Base-by-base conservation (phyloP, 805 yeast species). In the Monosporozyma aquatica region DNA sequence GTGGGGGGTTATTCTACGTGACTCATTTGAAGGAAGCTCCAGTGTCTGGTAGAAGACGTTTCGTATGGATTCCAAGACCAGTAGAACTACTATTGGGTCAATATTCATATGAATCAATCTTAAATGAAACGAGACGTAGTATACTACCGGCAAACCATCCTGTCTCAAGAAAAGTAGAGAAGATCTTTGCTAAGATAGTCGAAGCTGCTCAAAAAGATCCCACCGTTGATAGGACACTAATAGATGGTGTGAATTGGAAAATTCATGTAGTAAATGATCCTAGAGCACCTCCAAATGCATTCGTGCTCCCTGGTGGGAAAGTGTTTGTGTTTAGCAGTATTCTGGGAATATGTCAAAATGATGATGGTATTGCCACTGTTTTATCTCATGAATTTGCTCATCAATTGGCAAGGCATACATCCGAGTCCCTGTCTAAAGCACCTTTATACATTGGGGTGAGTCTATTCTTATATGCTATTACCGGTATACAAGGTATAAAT, bases 341-440 rank as follows among this genome's bases (percentile, higher is more conserved):
- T 32, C 58, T 92, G 37, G 82, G 84, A 1, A 75, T 92, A 24
- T 81, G 95, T 59, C 65, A 67, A 21, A 79, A 84, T 55, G 94
- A 87, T 41, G 94, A 87, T 58, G 97, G 96, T 2, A 64, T 92
- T 36, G 97, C 97, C n/a, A 87, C 97, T 0, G 96, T 92, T 2
- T 66, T 92, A 37, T 70, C 95, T 0, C 99, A 92, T 59, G 99
- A 92, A 55, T 75, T 89, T 43, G 89, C 96, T 0, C 98, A 92
- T 65, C 95, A 87, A 60, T 68, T 92, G 50, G 96, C 96, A 7
- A 79, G 95, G 46, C 98, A 92, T 59, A 77, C 92, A 6, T 79
- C 82, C 38, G 99, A 92, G 56, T 80, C 81, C 51, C 56, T 90
- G 42, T 80, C 95, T 11, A 72, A 75, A 48, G 77, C 82, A 11